Evolutionary conservation across 2,329 filamentous ascomycete species (phyloP).

Genomic region (Phaeoacremonium minimum): DNA sequence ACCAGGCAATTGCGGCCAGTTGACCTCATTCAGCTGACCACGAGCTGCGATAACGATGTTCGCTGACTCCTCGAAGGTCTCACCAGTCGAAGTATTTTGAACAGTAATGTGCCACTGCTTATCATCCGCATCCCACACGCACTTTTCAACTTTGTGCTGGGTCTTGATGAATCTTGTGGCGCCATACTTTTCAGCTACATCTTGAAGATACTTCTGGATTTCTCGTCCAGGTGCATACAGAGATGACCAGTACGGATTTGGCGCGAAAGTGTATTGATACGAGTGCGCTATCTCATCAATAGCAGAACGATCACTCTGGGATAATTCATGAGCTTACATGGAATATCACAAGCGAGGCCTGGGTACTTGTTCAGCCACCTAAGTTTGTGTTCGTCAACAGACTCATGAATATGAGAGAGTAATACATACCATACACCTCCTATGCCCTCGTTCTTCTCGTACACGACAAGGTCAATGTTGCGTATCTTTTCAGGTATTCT

Average conservation of each 20-base stretch:
- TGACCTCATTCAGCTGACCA: conserved; percentile 35
- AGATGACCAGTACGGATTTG: conserved; percentile 48
- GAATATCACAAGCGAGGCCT: conserved; percentile 29
- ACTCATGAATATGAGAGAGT: not conserved
- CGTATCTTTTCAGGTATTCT: conserved; percentile 26
- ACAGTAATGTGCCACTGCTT: conserved; percentile 36
- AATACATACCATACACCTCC: conserved; percentile 26
- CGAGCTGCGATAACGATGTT: conserved; percentile 35
- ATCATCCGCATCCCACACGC: conserved; percentile 30
- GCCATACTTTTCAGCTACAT: conserved; percentile 39
- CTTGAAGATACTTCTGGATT: conserved; percentile 43
- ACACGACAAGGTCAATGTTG: conserved; percentile 26
- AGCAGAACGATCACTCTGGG: not conserved
- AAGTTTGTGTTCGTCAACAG: not conserved
- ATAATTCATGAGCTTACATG: conserved; percentile 18
- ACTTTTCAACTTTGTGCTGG: conserved; percentile 31
- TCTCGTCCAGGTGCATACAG: conserved; percentile 46
- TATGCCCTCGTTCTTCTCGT: conserved; percentile 27
- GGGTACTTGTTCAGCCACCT: conserved; percentile 28
- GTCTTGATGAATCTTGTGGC: conserved; percentile 41
- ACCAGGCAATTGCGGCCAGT: conserved; percentile 38
- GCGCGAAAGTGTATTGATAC: conserved; percentile 52
- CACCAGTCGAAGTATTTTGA: conserved; percentile 24
- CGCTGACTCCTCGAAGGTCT: conserved; percentile 30
- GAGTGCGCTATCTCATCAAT: conserved; percentile 35